A percentile compares a stretch with the other conserved stretches of the same genome.
Conservation (phyloP, 805 yeast species). For the Candida maris region DNA sequence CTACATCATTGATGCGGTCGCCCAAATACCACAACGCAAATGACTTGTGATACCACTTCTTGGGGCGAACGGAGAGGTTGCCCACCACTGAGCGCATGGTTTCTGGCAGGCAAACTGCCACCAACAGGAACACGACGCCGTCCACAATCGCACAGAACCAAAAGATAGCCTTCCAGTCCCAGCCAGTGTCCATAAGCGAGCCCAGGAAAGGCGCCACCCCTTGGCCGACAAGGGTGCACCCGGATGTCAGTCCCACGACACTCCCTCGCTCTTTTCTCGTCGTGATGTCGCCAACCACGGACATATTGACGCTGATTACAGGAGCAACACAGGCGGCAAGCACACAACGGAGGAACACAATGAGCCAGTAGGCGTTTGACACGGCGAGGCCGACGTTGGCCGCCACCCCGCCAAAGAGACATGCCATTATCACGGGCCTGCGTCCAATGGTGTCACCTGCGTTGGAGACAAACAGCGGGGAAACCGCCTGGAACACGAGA, state of each 20-base stretch:
- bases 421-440: conserved; percentile 57
- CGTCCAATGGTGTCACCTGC: conserved; percentile 72
- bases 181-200: conserved; percentile 46
- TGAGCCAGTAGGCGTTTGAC: conserved; percentile 51
- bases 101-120: conserved; percentile 58
- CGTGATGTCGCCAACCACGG: conserved; percentile 72
- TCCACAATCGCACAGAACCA: conserved; percentile 71
- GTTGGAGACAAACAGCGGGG: conserved; percentile 67
- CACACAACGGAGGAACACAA: conserved; percentile 66
- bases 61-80: conserved; percentile 63
- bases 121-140: conserved; percentile 37
- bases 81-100: conserved; percentile 72
- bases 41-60: conserved; percentile 36
- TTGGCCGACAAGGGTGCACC: conserved; percentile 66
- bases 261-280: conserved; percentile 66
- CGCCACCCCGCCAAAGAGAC: conserved; percentile 52
- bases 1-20: conserved; percentile 30
- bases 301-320: conserved; percentile 64
- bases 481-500: conserved; percentile 68
- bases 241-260: conserved; percentile 60
- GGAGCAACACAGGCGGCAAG: conserved; percentile 80
- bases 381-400: conserved; percentile 67
- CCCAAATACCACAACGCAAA: conserved; percentile 38
- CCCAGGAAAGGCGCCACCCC: conserved; percentile 78
- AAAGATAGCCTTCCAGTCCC: conserved; percentile 76